Evolutionary conservation across 768 basidiomycete genomes (phyloP), one percentile per base, ranked within the genome.

Genomic region (Lentinus tigrinus): DNA sequence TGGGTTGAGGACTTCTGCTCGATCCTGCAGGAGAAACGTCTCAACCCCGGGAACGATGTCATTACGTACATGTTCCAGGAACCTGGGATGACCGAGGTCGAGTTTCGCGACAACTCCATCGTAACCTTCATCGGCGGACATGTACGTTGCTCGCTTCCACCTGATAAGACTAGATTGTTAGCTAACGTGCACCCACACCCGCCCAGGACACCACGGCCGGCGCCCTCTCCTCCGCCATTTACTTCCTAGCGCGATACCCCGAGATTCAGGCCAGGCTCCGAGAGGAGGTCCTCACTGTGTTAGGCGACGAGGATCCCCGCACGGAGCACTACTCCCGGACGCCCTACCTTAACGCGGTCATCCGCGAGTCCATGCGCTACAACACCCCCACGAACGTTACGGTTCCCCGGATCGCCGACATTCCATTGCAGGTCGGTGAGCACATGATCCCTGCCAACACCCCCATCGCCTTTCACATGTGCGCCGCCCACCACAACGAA

Each of bases 61-160:
- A 38, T 56, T 36, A 52, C 59, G 39, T 61, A 56, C 49, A 56
- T 61, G 59, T 52, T 61, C 50, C 34, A 58, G 27, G 50, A 52
- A 14, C 57, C 57, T 4, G 57, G 47, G 17, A 58, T 16, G 67
- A 71, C 52, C 65, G 69, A 58, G n/a, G 27, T 39, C 34, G 76
- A 78, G 43, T 62, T 70, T 28, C 69, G 71, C 10, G 71, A 73
- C 40, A 77, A 78, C 62, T 67, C 77, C 52, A 65, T 72, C 24
- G 68, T 76, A 39, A 62, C 76, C 10, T 78, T 78, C 63, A 72
- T 73, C 23, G 75, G 74, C 8, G 77, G 77, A 1, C 76, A 78
- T 56, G 75, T 77, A 55, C 28, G 70, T 59, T 3, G 16, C 1
- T 8, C 34, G 3, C n/a, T 17, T 26, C 39, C 26, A 13, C 4